Conservation (phyloP, 2,329 filamentous ascomycete species). For the Ophiocordyceps sinensis region DNA sequence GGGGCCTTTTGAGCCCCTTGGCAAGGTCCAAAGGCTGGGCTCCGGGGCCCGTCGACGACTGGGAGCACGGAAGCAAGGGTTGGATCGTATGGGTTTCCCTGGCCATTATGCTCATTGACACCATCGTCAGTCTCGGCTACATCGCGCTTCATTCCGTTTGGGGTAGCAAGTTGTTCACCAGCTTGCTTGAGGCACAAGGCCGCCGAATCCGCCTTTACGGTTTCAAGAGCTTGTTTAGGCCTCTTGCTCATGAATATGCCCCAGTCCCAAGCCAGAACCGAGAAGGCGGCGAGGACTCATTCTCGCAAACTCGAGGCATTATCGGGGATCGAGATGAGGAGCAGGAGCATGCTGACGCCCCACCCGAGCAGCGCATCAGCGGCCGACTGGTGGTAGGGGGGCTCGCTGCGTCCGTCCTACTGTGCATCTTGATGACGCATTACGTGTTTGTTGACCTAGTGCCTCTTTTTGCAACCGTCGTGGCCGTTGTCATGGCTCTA, state of each 20-base stretch:
- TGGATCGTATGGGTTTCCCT: constrained; percentile 98
- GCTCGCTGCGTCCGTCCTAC: constrained; percentile 57
- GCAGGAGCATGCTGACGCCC: constrained; percentile 59
- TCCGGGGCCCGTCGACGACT: constrained; percentile 70
- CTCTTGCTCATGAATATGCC: constrained; percentile 9
- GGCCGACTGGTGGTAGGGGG: constrained; percentile 57
- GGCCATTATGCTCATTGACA: constrained; percentile 93
- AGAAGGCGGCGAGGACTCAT: not conserved
- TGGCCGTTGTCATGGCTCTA: constrained; percentile 74
- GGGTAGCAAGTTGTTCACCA: not conserved
- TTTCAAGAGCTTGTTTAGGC: constrained; percentile 2
- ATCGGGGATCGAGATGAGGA: constrained; percentile 3
- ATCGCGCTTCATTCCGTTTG: constrained; percentile 50
- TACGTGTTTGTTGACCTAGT: constrained; percentile 73
- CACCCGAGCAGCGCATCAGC: constrained; percentile 67
- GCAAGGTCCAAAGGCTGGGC: constrained; percentile 83
- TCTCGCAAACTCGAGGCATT: not conserved
- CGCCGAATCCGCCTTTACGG: not conserved
- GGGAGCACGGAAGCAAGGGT: constrained; percentile 86
- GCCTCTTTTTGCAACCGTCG: constrained; percentile 58
- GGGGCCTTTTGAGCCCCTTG: constrained; percentile 79
- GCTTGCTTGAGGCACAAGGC: not conserved
- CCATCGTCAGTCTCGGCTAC: constrained; percentile 74
- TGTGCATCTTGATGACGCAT: constrained; percentile 73
- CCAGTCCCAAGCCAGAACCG: constrained; percentile 5